Percentiles rank a stretch among this genome's conserved stretches.
Evolutionary conservation across 2,329 filamentous ascomycete species (phyloP).

Genomic region (Pseudogymnoascus sp.): DNA sequence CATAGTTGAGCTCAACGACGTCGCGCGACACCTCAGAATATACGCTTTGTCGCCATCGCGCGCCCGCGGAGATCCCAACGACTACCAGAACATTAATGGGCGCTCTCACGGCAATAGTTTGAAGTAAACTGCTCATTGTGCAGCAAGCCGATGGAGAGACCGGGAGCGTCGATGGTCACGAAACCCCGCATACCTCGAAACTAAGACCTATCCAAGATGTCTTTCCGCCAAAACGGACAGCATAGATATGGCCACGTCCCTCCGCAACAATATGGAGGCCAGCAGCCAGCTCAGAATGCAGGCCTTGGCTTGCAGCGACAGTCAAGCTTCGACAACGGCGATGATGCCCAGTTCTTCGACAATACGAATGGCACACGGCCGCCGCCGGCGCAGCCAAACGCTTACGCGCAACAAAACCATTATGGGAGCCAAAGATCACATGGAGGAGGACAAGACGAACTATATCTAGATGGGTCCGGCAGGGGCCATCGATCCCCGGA

Average conservation of each 20-base stretch:
- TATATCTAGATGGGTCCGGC: slow-evolving; percentile 7
- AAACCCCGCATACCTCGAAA: slow-evolving; percentile 11
- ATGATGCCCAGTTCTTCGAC: slow-evolving; percentile 56
- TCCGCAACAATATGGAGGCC: slow-evolving; percentile 54
- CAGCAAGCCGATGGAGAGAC: slow-evolving; percentile 3
- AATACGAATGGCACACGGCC: slow-evolving; percentile 26
- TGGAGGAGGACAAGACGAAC: slow-evolving; percentile 14
- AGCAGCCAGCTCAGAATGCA: slow-evolving; percentile 33
- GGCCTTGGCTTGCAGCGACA: slow-evolving; percentile 43
- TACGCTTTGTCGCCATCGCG: background rate
- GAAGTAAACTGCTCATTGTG: slow-evolving; percentile 8
- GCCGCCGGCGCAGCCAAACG: slow-evolving; percentile 44
- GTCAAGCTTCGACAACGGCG: slow-evolving; percentile 70
- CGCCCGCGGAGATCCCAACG: background rate
- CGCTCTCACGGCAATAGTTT: background rate
- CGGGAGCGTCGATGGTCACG: slow-evolving; percentile 8
- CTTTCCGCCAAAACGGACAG: slow-evolving; percentile 54
- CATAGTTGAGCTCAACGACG: slow-evolving; percentile 12
- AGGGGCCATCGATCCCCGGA: background rate
- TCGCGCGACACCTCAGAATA: slow-evolving; percentile 6
- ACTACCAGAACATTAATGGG: background rate
- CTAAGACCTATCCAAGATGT: slow-evolving; percentile 40
- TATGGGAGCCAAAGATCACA: background rate
- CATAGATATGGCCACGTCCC: slow-evolving; percentile 61
- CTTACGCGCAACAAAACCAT: slow-evolving; percentile 18